Conservation (phyloP, 139 green algal species). For the Auxenochlorella pyrenoidosa region DNA sequence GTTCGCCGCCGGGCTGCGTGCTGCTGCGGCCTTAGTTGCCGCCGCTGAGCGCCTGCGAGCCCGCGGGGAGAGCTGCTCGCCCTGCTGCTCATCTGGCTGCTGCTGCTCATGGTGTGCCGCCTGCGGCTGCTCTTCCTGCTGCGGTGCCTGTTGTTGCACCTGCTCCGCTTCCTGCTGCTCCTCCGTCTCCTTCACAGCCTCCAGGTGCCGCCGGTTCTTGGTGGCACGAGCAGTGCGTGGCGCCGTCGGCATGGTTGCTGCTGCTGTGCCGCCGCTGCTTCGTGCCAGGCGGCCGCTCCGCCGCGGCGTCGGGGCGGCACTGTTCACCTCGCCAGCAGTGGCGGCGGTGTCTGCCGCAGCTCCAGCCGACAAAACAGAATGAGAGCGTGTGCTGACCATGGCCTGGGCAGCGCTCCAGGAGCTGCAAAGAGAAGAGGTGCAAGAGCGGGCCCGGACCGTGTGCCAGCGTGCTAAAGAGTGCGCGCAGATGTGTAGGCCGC, state of each 20-base stretch:
- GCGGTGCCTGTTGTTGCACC: neutral
- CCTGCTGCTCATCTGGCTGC: neutral
- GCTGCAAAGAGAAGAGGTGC: no score
- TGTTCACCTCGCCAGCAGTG: constrained; percentile 10
- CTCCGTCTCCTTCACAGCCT: neutral
- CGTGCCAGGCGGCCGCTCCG: neutral
- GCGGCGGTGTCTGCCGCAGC: neutral
- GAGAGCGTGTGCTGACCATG: constrained; percentile 37
- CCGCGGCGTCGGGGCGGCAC: neutral
- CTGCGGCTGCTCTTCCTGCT: constrained; percentile 7
- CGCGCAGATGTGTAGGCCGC: neutral
- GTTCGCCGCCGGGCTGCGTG: neutral
- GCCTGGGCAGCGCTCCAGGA: no score
- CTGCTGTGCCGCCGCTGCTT: neutral
- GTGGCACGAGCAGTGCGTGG: neutral
- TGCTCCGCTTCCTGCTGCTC: neutral
- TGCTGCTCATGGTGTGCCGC: neutral
- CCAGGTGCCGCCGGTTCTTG: neutral
- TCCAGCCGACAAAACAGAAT: constrained; percentile 6
- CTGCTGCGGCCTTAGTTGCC: neutral
- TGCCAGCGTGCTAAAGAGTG: neutral
- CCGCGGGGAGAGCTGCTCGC: neutral
- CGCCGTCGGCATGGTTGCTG: neutral
- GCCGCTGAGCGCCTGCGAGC: neutral
- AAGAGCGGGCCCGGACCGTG: no score